Evolutionary conservation across 2,329 filamentous ascomycete genomes (phyloP).

Genomic region (Graphilbum fragrans): DNA sequence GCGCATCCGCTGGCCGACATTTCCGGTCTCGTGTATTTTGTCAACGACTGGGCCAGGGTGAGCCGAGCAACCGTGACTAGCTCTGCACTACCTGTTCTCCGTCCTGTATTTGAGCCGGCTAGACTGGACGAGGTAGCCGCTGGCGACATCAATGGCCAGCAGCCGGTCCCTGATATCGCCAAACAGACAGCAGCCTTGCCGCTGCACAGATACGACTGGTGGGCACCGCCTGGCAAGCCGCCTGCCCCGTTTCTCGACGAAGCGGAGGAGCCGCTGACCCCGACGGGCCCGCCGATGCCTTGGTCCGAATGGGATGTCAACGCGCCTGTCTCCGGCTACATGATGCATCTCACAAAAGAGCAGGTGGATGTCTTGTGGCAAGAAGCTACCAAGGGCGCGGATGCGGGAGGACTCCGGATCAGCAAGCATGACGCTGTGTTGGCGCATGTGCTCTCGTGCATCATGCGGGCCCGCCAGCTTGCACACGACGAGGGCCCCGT

Average conservation of each 20-base stretch:
- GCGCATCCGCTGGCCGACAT: slow-evolving; percentile 4
- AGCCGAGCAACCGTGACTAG: slow-evolving; percentile 1
- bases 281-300: slow-evolving; percentile 1
- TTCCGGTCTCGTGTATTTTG: slow-evolving; percentile 1
- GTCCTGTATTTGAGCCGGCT: slow-evolving; percentile 1
- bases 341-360: slow-evolving; percentile 2
- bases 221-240: slow-evolving; percentile 1
- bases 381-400: background rate
- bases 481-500: slow-evolving; percentile 1
- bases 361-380: slow-evolving; percentile 1
- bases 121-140: slow-evolving; percentile 1
- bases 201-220: slow-evolving; percentile 4
- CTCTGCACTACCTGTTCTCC: slow-evolving; percentile 1
- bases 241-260: background rate
- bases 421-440: slow-evolving; percentile 4
- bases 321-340: slow-evolving; percentile 2
- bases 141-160: slow-evolving; percentile 1
- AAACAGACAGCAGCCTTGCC: background rate
- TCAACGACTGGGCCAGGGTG: slow-evolving; percentile 3
- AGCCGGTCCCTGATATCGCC: slow-evolving; percentile 1
- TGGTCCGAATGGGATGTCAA: slow-evolving; percentile 2
- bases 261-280: background rate
- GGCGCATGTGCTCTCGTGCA: slow-evolving; percentile 3
- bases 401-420: background rate
- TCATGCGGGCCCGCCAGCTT: slow-evolving; percentile 3